phyloP scores from a whole-genome alignment of 441 rosid genomes.

The Syzygium syzygioides region DNA sequence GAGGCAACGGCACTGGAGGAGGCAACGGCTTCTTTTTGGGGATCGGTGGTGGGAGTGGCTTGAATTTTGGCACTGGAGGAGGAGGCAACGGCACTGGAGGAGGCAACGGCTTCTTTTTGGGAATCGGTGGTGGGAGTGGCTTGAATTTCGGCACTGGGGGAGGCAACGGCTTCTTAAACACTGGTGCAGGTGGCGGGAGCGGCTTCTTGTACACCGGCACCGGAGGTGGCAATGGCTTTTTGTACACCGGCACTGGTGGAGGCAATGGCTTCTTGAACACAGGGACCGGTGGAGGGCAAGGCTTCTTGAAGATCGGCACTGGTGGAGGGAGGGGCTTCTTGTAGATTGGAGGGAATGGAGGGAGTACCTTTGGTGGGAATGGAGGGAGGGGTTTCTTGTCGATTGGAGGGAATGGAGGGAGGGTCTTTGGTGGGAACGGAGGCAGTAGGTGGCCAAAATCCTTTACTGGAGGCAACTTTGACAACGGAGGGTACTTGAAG shows the following conservation, averaged over 20 bases:
- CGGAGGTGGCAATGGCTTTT: neutral
- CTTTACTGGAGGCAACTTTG: conserved; percentile 2
- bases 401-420: conserved; percentile 26
- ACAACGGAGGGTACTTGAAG: conserved; percentile 20
- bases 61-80: neutral
- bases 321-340: conserved; percentile 26
- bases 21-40: conserved; percentile 22
- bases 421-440: conserved; percentile 27
- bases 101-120: conserved; percentile 20
- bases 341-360: conserved; percentile 8
- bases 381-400: conserved; percentile 14
- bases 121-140: conserved; percentile 20
- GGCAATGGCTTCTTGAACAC: neutral
- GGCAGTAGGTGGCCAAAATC: conserved; percentile 15
- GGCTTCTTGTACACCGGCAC: conserved; percentile 6
- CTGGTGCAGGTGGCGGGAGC: conserved; percentile 8
- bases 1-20: conserved; percentile 19
- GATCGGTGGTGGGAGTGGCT: neutral
- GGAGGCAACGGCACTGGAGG: conserved; percentile 18
- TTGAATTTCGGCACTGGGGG: neutral
- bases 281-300: neutral
- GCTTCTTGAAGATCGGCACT: conserved; percentile 16
- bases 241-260: neutral
- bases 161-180: conserved; percentile 21
- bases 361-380: neutral